Evolutionary conservation across 2,329 filamentous ascomycete species (phyloP), one percentile per base, ranked within the genome.

Genomic region (Aspergillus sp.): DNA sequence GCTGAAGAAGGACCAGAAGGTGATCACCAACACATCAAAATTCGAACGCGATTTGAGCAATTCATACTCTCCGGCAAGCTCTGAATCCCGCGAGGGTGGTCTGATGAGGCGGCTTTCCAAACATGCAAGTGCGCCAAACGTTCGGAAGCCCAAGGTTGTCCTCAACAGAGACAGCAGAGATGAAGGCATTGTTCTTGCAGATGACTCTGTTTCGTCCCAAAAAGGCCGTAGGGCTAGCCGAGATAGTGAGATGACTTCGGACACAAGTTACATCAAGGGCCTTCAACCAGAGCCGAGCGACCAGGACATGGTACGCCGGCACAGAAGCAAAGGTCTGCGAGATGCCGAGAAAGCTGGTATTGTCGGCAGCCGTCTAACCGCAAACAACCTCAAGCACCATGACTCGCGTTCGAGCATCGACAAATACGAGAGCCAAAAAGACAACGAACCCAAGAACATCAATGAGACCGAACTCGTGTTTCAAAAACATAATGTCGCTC

Each of bases 1-100:
- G 9, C 80, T 99, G 55, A 97, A 96, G 74, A 87, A 93, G 67
- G 92, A 96, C 69, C 90, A 93, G 72, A 93, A 90, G 73, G 88
- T 89, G 63, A 86, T 88, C 62, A 84, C 89, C 63, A 88, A 86
- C 66, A 85, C 85, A 11, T 85, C 85, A 55, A 88, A 87, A 57
- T 93, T 90, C 33, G 84, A 88, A 31, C 81, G 80, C 55, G 84
- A 86, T 59, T 80, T 84, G 70, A 80, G 86, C 66, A 84, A 86
- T 55, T 87, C 87, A 1, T 80, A 86, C 62, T 80, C 75, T 63
- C 84, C 76, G 70, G 84, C 75, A 66, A 88, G 79, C 58, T 81
- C 80, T 21, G 73, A 78, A 21, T 82, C 82, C 4, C 81, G 83
- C 60, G 86, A 88, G 54, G 77, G 78, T 15, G 77, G 78, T 15